Conservation (phyloP, 257 asterid species). For the Oldenlandia corymbosa region DNA sequence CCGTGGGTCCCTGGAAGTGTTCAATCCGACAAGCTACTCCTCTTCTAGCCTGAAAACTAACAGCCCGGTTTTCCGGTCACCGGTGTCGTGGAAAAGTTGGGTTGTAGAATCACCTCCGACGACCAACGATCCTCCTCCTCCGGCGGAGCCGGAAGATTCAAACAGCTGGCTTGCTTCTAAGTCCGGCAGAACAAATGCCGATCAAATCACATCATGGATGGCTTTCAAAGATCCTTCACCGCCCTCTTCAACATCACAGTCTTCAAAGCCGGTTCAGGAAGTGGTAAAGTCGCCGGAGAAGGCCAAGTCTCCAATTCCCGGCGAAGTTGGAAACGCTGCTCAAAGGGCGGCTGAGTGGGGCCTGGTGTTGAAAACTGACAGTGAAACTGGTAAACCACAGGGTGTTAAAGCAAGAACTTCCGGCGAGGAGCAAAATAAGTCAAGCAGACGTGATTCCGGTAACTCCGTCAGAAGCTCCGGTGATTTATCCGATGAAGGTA, state of each 20-base stretch:
- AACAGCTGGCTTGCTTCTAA: constrained; percentile 13
- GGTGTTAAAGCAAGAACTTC: constrained; percentile 91
- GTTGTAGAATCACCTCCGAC: constrained; percentile 14
- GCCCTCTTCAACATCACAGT: not conserved
- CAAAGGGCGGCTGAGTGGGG: constrained; percentile 99
- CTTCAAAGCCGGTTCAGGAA: constrained; percentile 2
- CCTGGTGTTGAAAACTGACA: constrained; percentile 64
- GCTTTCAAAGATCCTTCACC: constrained; percentile 54
- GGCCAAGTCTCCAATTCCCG: constrained; percentile 5
- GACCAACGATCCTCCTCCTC: constrained; percentile 17
- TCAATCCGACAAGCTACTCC: constrained; percentile 53
- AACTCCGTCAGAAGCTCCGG: constrained; percentile 70
- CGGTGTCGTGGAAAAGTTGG: constrained; percentile 53
- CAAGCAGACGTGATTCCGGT: constrained; percentile 56
- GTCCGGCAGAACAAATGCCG: constrained; percentile 28
- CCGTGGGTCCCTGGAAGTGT: constrained; percentile 82
- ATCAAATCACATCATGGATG: constrained; percentile 73
- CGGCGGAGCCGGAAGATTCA: constrained; percentile 19
- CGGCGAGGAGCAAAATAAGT: constrained; percentile 44
- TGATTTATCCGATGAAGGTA: constrained; percentile 65
- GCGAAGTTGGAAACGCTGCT: constrained; percentile 55
- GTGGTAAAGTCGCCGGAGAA: constrained; percentile 5
- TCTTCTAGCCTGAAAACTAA: constrained; percentile 17
- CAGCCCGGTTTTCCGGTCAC: constrained; percentile 35
- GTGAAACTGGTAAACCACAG: constrained; percentile 71